Evolutionary conservation across 106 monocot species (phyloP).

Genomic region (Dioscorea zingiberensis): DNA sequence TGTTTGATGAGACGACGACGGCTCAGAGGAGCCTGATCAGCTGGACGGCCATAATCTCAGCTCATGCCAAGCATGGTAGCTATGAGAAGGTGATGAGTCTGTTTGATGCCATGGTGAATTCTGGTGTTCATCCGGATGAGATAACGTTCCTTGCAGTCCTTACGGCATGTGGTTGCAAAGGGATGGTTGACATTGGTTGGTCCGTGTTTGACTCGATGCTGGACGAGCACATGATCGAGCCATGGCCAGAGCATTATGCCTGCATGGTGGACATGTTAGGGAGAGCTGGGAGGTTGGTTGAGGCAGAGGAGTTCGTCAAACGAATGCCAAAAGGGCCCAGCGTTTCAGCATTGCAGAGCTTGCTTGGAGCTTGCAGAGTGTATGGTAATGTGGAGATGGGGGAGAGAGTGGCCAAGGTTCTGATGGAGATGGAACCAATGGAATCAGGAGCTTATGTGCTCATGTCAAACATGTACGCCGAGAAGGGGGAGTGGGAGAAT

Average conservation of each 20-base stretch:
- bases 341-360: slow-evolving; percentile 74
- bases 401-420: slow-evolving; percentile 40
- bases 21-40: slow-evolving; percentile 32
- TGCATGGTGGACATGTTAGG: slow-evolving; percentile 92
- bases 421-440: slow-evolving; percentile 52
- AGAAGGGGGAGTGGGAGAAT: slow-evolving; percentile 75
- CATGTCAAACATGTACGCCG: slow-evolving; percentile 80
- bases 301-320: slow-evolving; percentile 51
- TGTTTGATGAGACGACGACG: slow-evolving; percentile 37
- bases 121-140: slow-evolving; percentile 45
- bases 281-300: slow-evolving; percentile 60
- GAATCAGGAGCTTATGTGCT: slow-evolving; percentile 79
- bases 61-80: slow-evolving; percentile 59
- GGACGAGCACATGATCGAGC: slow-evolving; percentile 26
- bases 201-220: slow-evolving; percentile 51
- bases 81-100: slow-evolving; percentile 45
- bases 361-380: slow-evolving; percentile 64
- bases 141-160: slow-evolving; percentile 64
- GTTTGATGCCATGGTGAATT: slow-evolving; percentile 47
- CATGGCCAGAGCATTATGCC: slow-evolving; percentile 77
- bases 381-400: slow-evolving; percentile 67
- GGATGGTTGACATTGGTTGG: slow-evolving; percentile 48
- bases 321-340: slow-evolving; percentile 43
- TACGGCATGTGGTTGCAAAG: slow-evolving; percentile 66
- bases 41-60: slow-evolving; percentile 83